Evolutionary conservation across 1,284 basidiomycete genomes (phyloP).

Genomic region (Leccinum angustisporum): DNA sequence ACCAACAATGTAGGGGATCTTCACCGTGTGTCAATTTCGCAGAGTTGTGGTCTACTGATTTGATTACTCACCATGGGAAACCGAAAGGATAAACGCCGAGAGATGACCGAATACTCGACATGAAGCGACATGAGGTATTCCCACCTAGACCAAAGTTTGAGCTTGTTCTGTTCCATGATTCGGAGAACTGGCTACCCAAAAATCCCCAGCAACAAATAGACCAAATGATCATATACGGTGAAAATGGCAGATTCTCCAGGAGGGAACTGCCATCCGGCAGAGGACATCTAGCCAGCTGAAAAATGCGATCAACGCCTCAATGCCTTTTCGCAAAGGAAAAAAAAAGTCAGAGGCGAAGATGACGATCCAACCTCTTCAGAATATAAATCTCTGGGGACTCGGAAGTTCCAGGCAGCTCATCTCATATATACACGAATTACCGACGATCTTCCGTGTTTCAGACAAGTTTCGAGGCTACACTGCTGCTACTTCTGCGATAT

Average conservation of each 20-base stretch:
- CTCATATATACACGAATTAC: background rate
- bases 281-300: background rate
- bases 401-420: background rate
- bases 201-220: slow-evolving; percentile 14
- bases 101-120: slow-evolving; percentile 19
- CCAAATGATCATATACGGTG: background rate
- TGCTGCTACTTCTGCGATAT: background rate
- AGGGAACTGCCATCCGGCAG: background rate
- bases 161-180: background rate
- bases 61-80: slow-evolving; percentile 19
- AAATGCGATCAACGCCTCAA: background rate
- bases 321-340: background rate
- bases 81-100: slow-evolving; percentile 18
- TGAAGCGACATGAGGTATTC: slow-evolving; percentile 20
- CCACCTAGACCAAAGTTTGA: slow-evolving; percentile 19
- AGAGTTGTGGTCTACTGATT: background rate
- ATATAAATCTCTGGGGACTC: background rate
- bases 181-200: slow-evolving; percentile 12
- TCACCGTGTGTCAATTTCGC: background rate
- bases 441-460: background rate
- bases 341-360: background rate
- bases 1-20: slow-evolving; percentile 26
- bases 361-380: background rate
- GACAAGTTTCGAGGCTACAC: background rate
- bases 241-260: background rate